Base-by-base conservation (phyloP, 306 rosid genomes). In the Trifolium pratense region DNA sequence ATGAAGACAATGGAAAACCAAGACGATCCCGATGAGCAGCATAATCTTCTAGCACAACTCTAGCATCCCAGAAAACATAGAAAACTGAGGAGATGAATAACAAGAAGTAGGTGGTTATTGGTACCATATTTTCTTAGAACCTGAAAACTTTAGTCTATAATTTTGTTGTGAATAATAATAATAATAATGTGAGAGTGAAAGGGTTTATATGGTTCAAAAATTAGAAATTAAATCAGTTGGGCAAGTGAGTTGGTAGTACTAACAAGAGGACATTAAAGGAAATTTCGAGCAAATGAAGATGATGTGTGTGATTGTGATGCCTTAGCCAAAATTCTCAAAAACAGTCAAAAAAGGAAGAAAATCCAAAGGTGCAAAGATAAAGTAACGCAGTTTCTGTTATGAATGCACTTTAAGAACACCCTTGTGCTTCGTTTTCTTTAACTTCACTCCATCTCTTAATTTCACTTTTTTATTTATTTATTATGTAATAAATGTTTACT, bases 41-140 rank as follows among this genome's bases (percentile, higher is more conserved):
- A 5, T 15, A 52, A 8, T 82, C 69, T 51, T 82, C 70, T 0
- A 77, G 0, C 14, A 9, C 3, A 1, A 8, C 2, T 23, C 34
- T 26, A 1, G 76, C 73, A 59, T 77, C 85, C 76, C 76, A 68
- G 17, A 77, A 67, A 67, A 77, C 56, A 3, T 67, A 67, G 16
- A 73, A 73, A 3, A 77, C 61, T 0, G 85, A 82, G 15, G 82
- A 82, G 11, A 77, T 14, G 17, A 77, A 1, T 12, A 77, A n/a
- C 34, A 76, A 43, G 9, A 82, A 58, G 51, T 74, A 77, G 0
- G 69, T 73, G 3, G 79, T 82, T 36, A 82, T 68, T 21, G 85
- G 85, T 17, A 46, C 85, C 83, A 79, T 79, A 0, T 69, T 40
- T 31, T 46, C 62, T 49, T 1, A 16, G 9, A 5, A 1, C 6